Percentiles rank a stretch among this genome's conserved stretches.
Evolutionary conservation across 2,329 filamentous ascomycete genomes (phyloP).

Genomic region (Colletotrichum noveboracense): DNA sequence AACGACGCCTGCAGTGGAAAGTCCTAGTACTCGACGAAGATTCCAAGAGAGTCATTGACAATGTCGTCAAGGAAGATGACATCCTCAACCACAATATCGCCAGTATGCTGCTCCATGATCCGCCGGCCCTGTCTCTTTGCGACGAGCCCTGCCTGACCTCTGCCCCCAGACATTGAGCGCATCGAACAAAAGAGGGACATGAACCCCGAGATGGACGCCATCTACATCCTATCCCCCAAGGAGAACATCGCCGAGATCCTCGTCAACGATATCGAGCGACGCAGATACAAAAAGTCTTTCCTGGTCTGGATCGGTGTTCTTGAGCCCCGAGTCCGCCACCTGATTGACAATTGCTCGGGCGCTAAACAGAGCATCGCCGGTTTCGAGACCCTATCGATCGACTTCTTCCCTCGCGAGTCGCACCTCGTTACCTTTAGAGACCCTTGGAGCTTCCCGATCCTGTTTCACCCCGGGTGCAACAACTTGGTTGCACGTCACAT

Average conservation of each 20-base stretch:
- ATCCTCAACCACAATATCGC: conserved; percentile 97
- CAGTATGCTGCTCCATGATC: conserved; percentile 65
- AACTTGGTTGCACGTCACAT: conserved; percentile 82
- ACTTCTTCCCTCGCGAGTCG: conserved; percentile 90
- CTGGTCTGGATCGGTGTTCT: conserved; percentile 86
- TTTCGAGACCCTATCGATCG: conserved; percentile 82
- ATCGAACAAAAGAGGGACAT: conserved; percentile 85
- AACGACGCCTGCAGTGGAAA: conserved; percentile 76
- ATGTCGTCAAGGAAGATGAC: conserved; percentile 92
- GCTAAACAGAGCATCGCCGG: conserved; percentile 78
- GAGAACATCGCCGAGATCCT: conserved; percentile 92
- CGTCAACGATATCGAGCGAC: conserved; percentile 87
- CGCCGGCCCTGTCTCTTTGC: neutral
- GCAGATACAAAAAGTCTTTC: conserved; percentile 79
- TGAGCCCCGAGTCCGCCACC: conserved; percentile 71
- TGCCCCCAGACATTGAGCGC: conserved; percentile 79
- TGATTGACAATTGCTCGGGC: conserved; percentile 73
- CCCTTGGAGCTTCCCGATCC: conserved; percentile 91
- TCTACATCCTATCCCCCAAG: conserved; percentile 88
- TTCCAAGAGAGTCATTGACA: conserved; percentile 86
- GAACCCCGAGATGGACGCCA: conserved; percentile 91
- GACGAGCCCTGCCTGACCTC: conserved; percentile 18
- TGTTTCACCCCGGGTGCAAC: conserved; percentile 93
- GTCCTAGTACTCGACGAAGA: conserved; percentile 87
- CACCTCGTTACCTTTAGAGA: conserved; percentile 91